These are phyloP conservation scores for Rhodotorula sp. DNA, from an alignment of 1,284 basidiomycete species.

Conservation along the genomic window DNA sequence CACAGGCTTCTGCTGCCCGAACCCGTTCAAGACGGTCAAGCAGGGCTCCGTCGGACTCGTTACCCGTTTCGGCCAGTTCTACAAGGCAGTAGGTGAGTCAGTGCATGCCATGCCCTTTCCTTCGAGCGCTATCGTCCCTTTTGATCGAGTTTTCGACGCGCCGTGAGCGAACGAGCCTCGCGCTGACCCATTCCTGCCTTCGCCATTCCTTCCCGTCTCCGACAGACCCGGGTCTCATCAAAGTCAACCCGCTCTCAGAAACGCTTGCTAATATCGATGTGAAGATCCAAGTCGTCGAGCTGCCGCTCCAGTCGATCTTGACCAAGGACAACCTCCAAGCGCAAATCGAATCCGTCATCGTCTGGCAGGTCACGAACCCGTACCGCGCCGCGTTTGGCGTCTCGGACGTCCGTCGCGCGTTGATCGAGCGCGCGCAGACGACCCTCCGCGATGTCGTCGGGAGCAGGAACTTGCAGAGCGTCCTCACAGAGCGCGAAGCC, in stretches of 20 bases:
- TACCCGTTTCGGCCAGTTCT: slow-evolving; percentile 61
- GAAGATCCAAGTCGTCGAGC: slow-evolving; percentile 66
- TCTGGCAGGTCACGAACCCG: slow-evolving; percentile 64
- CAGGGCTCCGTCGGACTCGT: slow-evolving; percentile 83
- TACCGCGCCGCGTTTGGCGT: slow-evolving; percentile 93
- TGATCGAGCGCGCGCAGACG: slow-evolving; percentile 91
- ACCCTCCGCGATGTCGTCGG: slow-evolving; percentile 83
- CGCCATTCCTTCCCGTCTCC: neutral
- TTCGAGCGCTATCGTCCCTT: neutral
- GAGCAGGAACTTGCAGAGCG: slow-evolving; percentile 56
- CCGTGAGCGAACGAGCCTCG: fast-evolving
- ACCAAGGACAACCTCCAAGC: slow-evolving; percentile 80
- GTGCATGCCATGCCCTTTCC: neutral
- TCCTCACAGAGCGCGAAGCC: slow-evolving; percentile 78
- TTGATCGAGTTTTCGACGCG: neutral
- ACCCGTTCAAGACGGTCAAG: slow-evolving; percentile 52
- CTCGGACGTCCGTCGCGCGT: slow-evolving; percentile 77
- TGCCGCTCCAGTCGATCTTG: slow-evolving; percentile 48
- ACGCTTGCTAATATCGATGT: slow-evolving; percentile 80
- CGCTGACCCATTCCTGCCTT: slow-evolving; percentile 66
- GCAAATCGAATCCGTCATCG: slow-evolving; percentile 82
- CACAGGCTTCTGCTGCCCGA: slow-evolving; percentile 62
- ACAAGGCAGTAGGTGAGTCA: slow-evolving; percentile 3
- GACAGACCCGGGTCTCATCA: slow-evolving; percentile 55
- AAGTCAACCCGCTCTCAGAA: slow-evolving; percentile 89